Evolutionary conservation across 345 rosid species (phyloP).

Genomic region (Fremontodendron californicum): DNA sequence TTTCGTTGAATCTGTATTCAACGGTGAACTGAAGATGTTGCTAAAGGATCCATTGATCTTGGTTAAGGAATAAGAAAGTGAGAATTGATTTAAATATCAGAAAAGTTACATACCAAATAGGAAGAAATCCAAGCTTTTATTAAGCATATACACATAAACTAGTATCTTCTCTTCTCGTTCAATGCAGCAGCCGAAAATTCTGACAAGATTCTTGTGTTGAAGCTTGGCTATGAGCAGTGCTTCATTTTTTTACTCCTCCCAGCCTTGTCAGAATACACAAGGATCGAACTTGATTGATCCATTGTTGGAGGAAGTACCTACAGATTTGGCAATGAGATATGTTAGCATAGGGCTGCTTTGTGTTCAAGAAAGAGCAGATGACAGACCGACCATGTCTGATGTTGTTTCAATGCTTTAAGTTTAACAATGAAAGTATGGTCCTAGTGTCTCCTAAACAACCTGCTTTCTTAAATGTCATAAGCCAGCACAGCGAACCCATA

Average conservation of each 20-base stretch:
- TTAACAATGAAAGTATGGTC: constrained; percentile 49
- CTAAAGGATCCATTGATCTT: too few relatives aligned
- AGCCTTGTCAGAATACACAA: constrained; percentile 44
- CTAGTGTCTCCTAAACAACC: constrained; percentile 47
- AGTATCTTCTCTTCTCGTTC: constrained; percentile 31
- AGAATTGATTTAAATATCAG: too few relatives aligned
- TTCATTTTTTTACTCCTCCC: constrained; percentile 35
- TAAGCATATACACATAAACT: constrained; percentile 20
- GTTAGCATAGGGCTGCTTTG: constrained; percentile 70
- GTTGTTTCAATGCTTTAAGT: constrained; percentile 57
- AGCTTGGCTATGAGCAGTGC: constrained; percentile 40
- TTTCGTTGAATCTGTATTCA: constrained; percentile 28
- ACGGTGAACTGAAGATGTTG: neutral
- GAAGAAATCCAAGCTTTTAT: too few relatives aligned
- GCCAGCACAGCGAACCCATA: too few relatives aligned
- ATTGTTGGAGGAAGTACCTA: neutral
- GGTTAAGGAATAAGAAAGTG: too few relatives aligned
- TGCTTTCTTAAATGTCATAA: too few relatives aligned
- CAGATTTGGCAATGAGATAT: constrained; percentile 50
- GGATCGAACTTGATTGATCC: neutral
- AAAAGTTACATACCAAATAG: too few relatives aligned
- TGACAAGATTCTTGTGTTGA: constrained; percentile 54
- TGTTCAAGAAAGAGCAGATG: constrained; percentile 65
- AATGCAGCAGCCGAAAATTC: constrained; percentile 42
- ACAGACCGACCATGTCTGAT: constrained; percentile 60